A percentile compares a stretch with the other conserved stretches of the same genome.
phyloP scores from a whole-genome alignment of 1,284 basidiomycete genomes.

The Trichosporon ovoides region DNA sequence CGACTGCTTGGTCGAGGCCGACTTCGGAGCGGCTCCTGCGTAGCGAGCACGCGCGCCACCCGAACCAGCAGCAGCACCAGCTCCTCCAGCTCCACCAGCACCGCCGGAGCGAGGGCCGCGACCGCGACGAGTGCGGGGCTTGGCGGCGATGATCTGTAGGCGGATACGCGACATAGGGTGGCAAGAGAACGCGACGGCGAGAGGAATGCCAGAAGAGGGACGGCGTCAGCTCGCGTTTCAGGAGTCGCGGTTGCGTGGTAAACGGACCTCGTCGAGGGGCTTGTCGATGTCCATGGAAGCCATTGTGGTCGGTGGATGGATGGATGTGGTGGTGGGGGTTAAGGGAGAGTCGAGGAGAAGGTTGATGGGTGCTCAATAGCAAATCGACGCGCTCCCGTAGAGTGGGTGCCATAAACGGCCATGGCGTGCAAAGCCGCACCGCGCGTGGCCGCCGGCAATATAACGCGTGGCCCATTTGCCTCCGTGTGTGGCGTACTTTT shows the following conservation, averaged over 20 bases:
- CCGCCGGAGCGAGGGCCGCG: constrained; percentile 54
- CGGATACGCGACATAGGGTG: neutral
- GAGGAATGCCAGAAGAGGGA: neutral
- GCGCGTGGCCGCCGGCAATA: too few species aligned
- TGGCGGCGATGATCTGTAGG: constrained; percentile 66
- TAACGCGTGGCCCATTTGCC: too few species aligned
- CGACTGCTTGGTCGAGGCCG: constrained; percentile 5
- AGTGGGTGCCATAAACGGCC: too few species aligned
- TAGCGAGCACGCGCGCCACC: constrained; percentile 55
- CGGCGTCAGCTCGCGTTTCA: constrained; percentile 5
- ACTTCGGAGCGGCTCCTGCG: constrained; percentile 28
- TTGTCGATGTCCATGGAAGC: constrained; percentile 60
- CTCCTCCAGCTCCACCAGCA: constrained; percentile 43
- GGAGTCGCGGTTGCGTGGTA: neutral
- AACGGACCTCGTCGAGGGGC: constrained; percentile 77
- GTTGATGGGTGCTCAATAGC: neutral
- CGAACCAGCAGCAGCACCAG: constrained; percentile 24
- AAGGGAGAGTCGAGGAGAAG: neutral
- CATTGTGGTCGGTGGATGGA: constrained; percentile 27
- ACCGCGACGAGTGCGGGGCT: constrained; percentile 45
- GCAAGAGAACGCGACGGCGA: neutral
- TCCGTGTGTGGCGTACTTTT: too few species aligned
- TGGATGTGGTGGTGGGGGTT: constrained; percentile 9
- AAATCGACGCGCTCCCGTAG: neutral
- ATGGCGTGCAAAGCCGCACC: too few species aligned